phyloP scores from a whole-genome alignment of 495 filamentous ascomycete genomes.

The Hypoxylon crocopeplum region DNA sequence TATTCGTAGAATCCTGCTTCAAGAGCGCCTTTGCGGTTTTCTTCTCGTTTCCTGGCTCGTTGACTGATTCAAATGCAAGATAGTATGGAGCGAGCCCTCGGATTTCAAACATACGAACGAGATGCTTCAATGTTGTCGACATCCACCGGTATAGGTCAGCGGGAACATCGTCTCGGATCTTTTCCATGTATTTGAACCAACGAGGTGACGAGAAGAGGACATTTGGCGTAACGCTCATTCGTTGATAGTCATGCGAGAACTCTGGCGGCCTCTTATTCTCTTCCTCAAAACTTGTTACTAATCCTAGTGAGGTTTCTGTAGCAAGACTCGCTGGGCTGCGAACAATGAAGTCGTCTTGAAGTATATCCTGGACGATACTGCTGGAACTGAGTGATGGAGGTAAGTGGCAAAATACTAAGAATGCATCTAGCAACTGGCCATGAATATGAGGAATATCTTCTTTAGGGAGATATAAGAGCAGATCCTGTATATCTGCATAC shows the following conservation, averaged over 20 bases:
- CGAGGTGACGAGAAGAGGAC: slow-evolving; percentile 43
- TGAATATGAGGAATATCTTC: slow-evolving; percentile 43
- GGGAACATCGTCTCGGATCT: slow-evolving; percentile 33
- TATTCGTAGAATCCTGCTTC: slow-evolving; percentile 67
- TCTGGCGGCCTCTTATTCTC: slow-evolving; percentile 38
- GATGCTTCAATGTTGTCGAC: slow-evolving; percentile 58
- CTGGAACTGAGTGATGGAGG: slow-evolving; percentile 54
- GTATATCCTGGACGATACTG: slow-evolving; percentile 15
- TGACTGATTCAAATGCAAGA: slow-evolving; percentile 71
- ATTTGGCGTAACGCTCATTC: slow-evolving; percentile 43
- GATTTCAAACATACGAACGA: slow-evolving; percentile 53
- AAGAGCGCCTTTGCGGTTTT: slow-evolving; percentile 77
- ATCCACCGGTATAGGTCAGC: slow-evolving; percentile 54
- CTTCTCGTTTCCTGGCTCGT: slow-evolving; percentile 61
- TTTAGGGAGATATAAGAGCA: slow-evolving; percentile 62
- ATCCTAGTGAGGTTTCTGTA: slow-evolving; percentile 3
- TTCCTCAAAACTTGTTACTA: slow-evolving; percentile 29
- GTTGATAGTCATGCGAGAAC: slow-evolving; percentile 45
- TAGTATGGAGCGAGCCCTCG: slow-evolving; percentile 72
- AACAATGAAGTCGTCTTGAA: slow-evolving; percentile 48
- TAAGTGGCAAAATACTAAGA: slow-evolving; percentile 72
- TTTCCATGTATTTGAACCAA: slow-evolving; percentile 50
- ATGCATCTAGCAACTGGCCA: slow-evolving; percentile 65
- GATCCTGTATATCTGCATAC: slow-evolving; percentile 73
- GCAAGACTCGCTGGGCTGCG: slow-evolving; percentile 20